Evolutionary conservation across 129 eudicot species (phyloP), one percentile per base, ranked within the genome.

Genomic region (Centella asiatica): DNA sequence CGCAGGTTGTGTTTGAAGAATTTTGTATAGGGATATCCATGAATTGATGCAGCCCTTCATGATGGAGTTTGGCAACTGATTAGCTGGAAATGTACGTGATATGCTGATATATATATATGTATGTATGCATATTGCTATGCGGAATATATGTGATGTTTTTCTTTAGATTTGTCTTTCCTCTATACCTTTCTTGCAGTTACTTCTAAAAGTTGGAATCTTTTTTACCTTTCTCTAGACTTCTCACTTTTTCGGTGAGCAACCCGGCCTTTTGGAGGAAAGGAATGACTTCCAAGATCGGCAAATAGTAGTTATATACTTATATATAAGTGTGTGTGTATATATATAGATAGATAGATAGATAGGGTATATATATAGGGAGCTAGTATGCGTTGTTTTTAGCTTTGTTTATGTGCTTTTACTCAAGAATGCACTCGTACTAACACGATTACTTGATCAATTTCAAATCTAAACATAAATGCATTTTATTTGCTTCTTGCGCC

Each of bases 151-250:
- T 62, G 64, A 69, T 59, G 76, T 59, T 69, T 71, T 69, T 20
- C 76, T 58, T 77, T 20, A 19, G 44, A 44, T 17, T 14, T 64
- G 31, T 58, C 72, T 69, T 77, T 44, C 68, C 64, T 26, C 57
- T 60, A 65, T 74, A 57, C 76, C 71, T 78, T 79, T 53, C 84
- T 74, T 79, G 36, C 29, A 27, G 17, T 36, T 10, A 24, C 17
- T 48, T 59, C 57, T 33, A 18, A 7, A n/a, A n/a, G n/a, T n/a
- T n/a, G n/a, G n/a, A n/a, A n/a, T n/a, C 34, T 57, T 48, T 13
- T 39, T 49, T 55, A 18, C 47, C 40, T 44, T 61, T 53, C 57
- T 67, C 33, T 26, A 60, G 32, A 37, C 50, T 40, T 37, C 22
- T 23, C 51, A 11, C 3, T 17, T 13, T 37, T 15, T 52, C 1